Evolutionary conservation across 2,329 filamentous ascomycete species (phyloP).

Genomic region (Fusarium globosum): DNA sequence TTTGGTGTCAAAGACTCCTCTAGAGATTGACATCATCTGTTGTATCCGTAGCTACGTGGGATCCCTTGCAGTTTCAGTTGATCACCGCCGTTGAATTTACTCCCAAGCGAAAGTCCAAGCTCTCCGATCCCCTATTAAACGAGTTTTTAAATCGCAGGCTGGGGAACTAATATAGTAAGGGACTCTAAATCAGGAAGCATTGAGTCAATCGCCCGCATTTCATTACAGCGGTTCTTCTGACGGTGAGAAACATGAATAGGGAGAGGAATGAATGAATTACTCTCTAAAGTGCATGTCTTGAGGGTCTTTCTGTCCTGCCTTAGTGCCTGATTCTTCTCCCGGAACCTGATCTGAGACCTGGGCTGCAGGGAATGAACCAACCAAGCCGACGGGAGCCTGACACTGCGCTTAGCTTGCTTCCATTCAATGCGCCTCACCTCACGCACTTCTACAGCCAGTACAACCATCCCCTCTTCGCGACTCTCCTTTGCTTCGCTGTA

Average conservation of each 20-base stretch:
- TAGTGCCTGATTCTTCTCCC: slow-evolving; percentile 31
- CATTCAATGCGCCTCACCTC: slow-evolving; percentile 25
- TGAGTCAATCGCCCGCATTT: slow-evolving; percentile 9
- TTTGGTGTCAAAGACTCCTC: not conserved
- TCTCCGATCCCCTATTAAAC: slow-evolving; percentile 30
- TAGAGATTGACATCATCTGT: slow-evolving; percentile 19
- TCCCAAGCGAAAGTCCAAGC: slow-evolving; percentile 19
- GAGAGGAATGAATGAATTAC: not conserved
- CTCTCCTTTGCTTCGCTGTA: slow-evolving; percentile 17
- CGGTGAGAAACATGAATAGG: slow-evolving; percentile 13
- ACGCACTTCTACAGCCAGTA: slow-evolving; percentile 29
- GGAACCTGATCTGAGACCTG: slow-evolving; percentile 33
- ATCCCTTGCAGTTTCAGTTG: slow-evolving; percentile 10
- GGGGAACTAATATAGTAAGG: slow-evolving; percentile 16
- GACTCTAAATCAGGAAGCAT: slow-evolving; percentile 2
- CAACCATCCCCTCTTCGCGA: slow-evolving; percentile 38
- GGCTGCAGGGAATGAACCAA: slow-evolving; percentile 29
- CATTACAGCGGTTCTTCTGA: slow-evolving; percentile 18
- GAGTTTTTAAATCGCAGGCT: slow-evolving; percentile 32
- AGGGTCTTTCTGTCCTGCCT: slow-evolving; percentile 27
- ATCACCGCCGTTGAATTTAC: slow-evolving; percentile 14
- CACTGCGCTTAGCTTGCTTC: slow-evolving; percentile 30
- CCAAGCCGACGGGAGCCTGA: slow-evolving; percentile 29
- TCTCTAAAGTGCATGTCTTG: not conserved
- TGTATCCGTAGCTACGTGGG: not conserved